Conservation (phyloP, 1,284 basidiomycete species). For the Sutorius eximius region DNA sequence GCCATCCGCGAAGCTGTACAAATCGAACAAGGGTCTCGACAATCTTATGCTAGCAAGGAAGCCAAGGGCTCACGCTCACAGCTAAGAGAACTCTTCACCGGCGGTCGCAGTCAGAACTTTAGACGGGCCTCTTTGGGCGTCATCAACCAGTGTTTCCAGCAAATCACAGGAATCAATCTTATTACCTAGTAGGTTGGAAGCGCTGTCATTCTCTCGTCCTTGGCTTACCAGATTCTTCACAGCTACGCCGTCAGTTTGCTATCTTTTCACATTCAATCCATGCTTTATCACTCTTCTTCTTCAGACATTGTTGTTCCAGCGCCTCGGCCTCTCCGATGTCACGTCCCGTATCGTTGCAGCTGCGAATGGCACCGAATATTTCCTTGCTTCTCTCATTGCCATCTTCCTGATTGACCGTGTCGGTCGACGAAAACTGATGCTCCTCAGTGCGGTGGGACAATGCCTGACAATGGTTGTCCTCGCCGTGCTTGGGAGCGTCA, state of each 20-base stretch:
- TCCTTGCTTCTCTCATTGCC: conserved; percentile 34
- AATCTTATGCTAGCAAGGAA: conserved; percentile 10
- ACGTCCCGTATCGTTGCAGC: conserved; percentile 68
- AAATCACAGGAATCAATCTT: conserved; percentile 59
- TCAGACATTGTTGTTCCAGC: conserved; percentile 58
- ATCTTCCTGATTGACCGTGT: conserved; percentile 37
- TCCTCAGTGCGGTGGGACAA: conserved; percentile 38
- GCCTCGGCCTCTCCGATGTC: conserved; percentile 57
- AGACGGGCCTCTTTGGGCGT: conserved; percentile 58
- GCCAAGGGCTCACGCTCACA: conserved; percentile 14
- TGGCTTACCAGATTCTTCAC: background rate
- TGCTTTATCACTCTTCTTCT: conserved; percentile 2
- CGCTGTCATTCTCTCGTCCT: background rate
- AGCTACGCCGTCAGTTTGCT: conserved; percentile 38
- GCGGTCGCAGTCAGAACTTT: conserved; percentile 64
- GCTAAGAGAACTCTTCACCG: conserved; percentile 52
- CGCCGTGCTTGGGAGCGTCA: conserved; percentile 32
- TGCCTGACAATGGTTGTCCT: conserved; percentile 38
- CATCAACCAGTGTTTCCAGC: conserved; percentile 69
- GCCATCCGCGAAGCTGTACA: conserved; percentile 55
- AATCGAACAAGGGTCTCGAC: conserved; percentile 33
- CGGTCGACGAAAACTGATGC: conserved; percentile 40
- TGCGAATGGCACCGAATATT: conserved; percentile 63
- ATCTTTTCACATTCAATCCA: background rate
- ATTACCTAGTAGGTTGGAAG: conserved; percentile 58